Evolutionary conservation across 352 stramenopile genomes (phyloP), one percentile per base, ranked within the genome.

Genomic region (Saprolegnia parasitica): DNA sequence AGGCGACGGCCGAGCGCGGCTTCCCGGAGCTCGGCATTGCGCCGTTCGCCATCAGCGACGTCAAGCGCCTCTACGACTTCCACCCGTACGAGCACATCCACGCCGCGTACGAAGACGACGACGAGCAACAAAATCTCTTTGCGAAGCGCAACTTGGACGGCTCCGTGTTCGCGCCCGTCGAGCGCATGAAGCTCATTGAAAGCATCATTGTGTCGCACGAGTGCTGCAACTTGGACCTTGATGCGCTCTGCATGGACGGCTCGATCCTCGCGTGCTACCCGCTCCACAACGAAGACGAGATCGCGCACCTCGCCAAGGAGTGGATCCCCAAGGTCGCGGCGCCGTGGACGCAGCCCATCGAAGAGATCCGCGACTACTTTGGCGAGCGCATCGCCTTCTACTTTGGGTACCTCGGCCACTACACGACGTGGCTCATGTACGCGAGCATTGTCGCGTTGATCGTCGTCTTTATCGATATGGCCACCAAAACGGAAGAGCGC

Each of bases 361-460:
- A 92, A 62, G 78, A 79, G 26, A 87, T 94, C 60, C 89, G 86
- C 67, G 78, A 89, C 63, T 94, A 94, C 73, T 94, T 92, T 75
- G 86, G 86, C 58, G 84, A 89, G 67, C 90, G 98, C 75, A 90
- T 99, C 65, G 90, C 91, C 23, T 96, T 99, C 65, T 99, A 99
- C 79, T 99, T 99, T 74, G 78, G 97, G 40, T 99, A 96, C 86
- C 71, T 99, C 24, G 93, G 98, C 16, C 94, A 98, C 77, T 97
- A 95, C 76, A 98, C 95, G 45, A 93, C 94, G 65, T 98, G 97
- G 84, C 80, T 99, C 32, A 73, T 98, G n/a, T 96, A 96, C 63
- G 87, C 97, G 23, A 94, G 90, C 46, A 63, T 98, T 21, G 71
- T 98, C 50, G 96, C 96, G 4, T 78, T 94, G 49, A 65, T 97